Conservation (phyloP, 352 stramenopile genomes). For the Globisporangium megalacanthum region DNA sequence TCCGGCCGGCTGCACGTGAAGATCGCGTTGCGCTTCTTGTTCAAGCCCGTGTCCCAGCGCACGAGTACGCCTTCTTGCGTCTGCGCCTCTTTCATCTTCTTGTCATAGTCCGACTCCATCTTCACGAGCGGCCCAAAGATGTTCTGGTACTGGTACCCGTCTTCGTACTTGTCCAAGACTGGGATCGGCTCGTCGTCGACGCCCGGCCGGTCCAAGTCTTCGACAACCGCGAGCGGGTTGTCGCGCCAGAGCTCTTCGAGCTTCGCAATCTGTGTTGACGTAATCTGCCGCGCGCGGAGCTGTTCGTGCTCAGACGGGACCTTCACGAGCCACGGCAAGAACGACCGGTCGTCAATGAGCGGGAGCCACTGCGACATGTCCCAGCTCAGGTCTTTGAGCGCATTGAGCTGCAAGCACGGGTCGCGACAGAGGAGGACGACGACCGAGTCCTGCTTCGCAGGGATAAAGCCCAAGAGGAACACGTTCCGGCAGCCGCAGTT, state of each 20-base stretch:
- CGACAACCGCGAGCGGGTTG: conserved; percentile 94
- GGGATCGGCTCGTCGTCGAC: conserved; percentile 86
- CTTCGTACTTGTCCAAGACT: conserved; percentile 93
- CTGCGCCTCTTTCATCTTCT: conserved; percentile 98
- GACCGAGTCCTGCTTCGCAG: conserved; percentile 93
- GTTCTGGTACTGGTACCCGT: conserved; percentile 99
- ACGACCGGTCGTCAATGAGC: conserved; percentile 96
- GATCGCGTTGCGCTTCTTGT: conserved; percentile 95
- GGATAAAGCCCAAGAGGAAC: conserved; percentile 98
- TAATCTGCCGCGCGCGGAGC: conserved; percentile 93
- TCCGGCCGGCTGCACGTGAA: conserved; percentile 92
- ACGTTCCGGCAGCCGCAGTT: conserved; percentile 98
- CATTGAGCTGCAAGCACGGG: conserved; percentile 94
- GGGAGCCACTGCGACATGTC: conserved; percentile 98
- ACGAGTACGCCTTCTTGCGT: conserved; percentile 92
- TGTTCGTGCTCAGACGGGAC: conserved; percentile 90
- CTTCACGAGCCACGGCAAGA: conserved; percentile 97
- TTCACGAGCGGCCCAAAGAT: conserved; percentile 99
- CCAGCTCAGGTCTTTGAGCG: conserved; percentile 99
- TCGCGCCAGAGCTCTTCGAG: conserved; percentile 94
- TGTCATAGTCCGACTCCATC: conserved; percentile 99
- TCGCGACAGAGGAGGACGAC: conserved; percentile 98
- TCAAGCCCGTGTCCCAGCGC: conserved; percentile 94
- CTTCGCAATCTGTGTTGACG: conserved; percentile 86
- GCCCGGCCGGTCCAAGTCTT: conserved; percentile 93